Evolutionary conservation across 495 filamentous ascomycete genomes (phyloP).

Genomic region (Immersiella caudata): DNA sequence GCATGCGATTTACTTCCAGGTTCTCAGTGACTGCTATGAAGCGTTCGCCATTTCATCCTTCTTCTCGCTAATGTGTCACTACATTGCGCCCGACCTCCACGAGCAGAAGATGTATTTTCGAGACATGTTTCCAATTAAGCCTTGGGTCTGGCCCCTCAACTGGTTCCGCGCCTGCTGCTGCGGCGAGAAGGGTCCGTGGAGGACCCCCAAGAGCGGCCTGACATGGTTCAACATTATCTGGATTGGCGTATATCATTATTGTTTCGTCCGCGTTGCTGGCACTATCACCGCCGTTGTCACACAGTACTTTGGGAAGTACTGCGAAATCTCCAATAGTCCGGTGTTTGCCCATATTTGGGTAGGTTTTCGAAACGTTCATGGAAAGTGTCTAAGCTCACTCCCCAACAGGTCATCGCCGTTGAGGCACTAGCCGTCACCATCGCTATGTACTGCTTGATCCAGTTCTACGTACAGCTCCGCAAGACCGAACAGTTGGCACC

Average conservation of each 20-base stretch:
- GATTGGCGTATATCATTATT: conserved; percentile 88
- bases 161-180: conserved; percentile 72
- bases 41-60: conserved; percentile 90
- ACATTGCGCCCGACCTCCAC: conserved; percentile 77
- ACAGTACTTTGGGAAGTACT: conserved; percentile 70
- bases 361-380: conserved; percentile 31
- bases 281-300: conserved; percentile 77
- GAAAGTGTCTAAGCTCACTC: background rate
- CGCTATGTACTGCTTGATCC: conserved; percentile 91
- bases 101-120: conserved; percentile 89
- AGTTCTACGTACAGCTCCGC: conserved; percentile 78
- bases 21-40: conserved; percentile 86
- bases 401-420: conserved; percentile 62
- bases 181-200: conserved; percentile 65
- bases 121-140: conserved; percentile 59
- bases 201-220: conserved; percentile 77
- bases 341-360: conserved; percentile 86
- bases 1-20: conserved; percentile 80
- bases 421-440: conserved; percentile 75
- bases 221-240: conserved; percentile 96
- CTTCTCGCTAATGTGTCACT: conserved; percentile 86
- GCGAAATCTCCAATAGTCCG: conserved; percentile 74
- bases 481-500: conserved; percentile 63
- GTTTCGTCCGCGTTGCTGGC: conserved; percentile 82
- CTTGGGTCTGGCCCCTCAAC: conserved; percentile 76